Conservation (phyloP, 805 yeast genomes). For the Monosporozyma aquatica region DNA sequence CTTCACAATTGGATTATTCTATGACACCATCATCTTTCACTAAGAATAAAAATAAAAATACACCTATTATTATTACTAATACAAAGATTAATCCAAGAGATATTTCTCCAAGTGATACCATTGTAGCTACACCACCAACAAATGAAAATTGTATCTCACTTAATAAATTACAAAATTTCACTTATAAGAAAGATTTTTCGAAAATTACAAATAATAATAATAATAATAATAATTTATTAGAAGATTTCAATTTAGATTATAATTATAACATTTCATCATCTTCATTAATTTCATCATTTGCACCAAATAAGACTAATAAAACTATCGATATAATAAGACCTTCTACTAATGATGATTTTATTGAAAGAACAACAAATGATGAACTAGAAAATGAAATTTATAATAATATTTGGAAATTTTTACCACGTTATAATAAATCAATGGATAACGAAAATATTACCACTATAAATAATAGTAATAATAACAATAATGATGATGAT, state of each 20-base stretch:
- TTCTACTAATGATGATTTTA: neutral
- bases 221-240: neutral
- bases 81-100: conserved; percentile 4
- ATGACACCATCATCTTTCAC: conserved; percentile 1
- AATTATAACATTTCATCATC: conserved; percentile 1
- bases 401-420: conserved; percentile 10
- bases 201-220: too few relatives aligned
- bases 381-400: conserved; percentile 8
- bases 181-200: too few relatives aligned
- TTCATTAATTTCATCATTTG: neutral
- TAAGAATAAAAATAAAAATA: neutral
- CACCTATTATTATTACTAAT: neutral
- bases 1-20: neutral
- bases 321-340: too few relatives aligned
- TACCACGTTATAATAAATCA: conserved; percentile 9
- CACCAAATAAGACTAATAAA: too few relatives aligned
- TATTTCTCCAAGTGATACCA: conserved; percentile 7
- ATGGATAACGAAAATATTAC: neutral
- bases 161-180: neutral
- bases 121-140: conserved; percentile 8
- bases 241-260: conserved; percentile 2
- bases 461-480: neutral
- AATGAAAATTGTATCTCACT: neutral
- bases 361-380: conserved; percentile 1
- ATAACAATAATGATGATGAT: conserved; percentile 6